Evolutionary conservation across 1,284 basidiomycete species (phyloP), one percentile per base, ranked within the genome.

Genomic region (Marasmius tenuissimus): DNA sequence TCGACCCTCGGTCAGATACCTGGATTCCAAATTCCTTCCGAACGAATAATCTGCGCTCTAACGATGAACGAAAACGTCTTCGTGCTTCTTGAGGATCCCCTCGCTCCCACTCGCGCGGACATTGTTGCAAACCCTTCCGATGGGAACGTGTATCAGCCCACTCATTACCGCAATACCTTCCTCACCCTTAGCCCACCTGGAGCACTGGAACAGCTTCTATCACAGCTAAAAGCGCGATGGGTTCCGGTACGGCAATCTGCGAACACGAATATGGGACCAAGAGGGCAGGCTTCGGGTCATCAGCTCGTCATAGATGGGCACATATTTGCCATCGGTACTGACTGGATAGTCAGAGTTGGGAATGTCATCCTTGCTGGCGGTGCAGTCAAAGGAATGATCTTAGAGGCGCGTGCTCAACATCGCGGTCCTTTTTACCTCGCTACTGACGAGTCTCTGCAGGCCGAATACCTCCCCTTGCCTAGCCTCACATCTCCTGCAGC

Each of bases 61-160:
- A 89, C 89, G 5, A 89, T 92, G 87, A 84, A 86, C 62, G 85
- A 91, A 45, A 87, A 89, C 66, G 88, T 89, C 33, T 93, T 91
- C 70, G 89, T 91, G 34, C 79, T 87, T 4, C 73, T 92, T 27
- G 91, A 92, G 66, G 91, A 93, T 71, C 87, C 87, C 39, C 74
- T 79, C 8, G 88, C 89, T 8, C 90, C 89, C 1, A 82, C 80
- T 35, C 81, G 86, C 59, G 79, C 81, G 59, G 90, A 91, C 61
- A 76, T 88, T 40, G 74, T 85, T 9, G 76, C 78, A 49, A 76
- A 75, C 2, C 72, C 75, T 35, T 74, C 76, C 40, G 77, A 76
- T 39, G 77, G 74, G 14, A 70, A 76, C 64, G 67, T 76, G 18
- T 73, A 76, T 56, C 79, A 82, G 16, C 87, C 86, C 5, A 74